Conservation (phyloP, 371 early-diverging fungal genomes). For the Polyrhizophydium stewartii region DNA sequence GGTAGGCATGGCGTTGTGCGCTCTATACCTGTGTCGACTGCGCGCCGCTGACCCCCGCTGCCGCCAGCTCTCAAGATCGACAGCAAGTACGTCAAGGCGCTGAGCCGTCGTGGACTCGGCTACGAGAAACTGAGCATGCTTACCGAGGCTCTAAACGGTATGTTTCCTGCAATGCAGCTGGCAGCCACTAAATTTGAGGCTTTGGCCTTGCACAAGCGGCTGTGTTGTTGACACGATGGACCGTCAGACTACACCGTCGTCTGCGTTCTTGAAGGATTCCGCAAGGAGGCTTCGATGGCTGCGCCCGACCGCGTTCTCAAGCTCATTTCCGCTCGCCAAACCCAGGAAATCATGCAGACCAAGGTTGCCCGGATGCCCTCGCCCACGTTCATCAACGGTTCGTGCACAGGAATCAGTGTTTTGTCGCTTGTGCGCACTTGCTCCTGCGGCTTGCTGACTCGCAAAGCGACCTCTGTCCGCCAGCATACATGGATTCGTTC, state of each 20-base stretch:
- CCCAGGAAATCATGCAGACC: slow-evolving; percentile 68
- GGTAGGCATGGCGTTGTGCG: slow-evolving; percentile 16
- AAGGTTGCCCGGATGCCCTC: slow-evolving; percentile 64
- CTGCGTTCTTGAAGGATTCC: slow-evolving; percentile 91
- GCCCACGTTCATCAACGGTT: slow-evolving; percentile 68
- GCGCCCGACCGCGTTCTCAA: slow-evolving; percentile 89
- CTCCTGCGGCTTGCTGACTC: background rate
- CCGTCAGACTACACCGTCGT: slow-evolving; percentile 79
- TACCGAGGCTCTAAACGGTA: slow-evolving; percentile 75
- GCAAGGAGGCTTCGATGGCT: slow-evolving; percentile 71
- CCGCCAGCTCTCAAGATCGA: slow-evolving; percentile 33
- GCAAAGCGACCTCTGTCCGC: too few species aligned
- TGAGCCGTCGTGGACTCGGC: slow-evolving; percentile 42
- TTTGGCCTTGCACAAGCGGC: background rate
- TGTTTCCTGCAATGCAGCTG: background rate
- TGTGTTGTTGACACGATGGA: background rate
- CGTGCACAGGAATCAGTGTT: background rate
- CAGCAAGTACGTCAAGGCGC: slow-evolving; percentile 39
- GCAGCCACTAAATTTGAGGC: background rate
- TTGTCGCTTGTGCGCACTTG: background rate
- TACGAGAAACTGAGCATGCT: slow-evolving; percentile 53
- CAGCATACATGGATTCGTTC: slow-evolving; percentile 69
- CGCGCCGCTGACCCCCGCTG: too few species aligned
- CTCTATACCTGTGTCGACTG: too few species aligned
- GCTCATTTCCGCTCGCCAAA: slow-evolving; percentile 69